A percentile compares a stretch with the other conserved stretches of the same genome.
phyloP scores from a whole-genome alignment of 164 flowering plant genomes.

The Tetracentron sinense region DNA sequence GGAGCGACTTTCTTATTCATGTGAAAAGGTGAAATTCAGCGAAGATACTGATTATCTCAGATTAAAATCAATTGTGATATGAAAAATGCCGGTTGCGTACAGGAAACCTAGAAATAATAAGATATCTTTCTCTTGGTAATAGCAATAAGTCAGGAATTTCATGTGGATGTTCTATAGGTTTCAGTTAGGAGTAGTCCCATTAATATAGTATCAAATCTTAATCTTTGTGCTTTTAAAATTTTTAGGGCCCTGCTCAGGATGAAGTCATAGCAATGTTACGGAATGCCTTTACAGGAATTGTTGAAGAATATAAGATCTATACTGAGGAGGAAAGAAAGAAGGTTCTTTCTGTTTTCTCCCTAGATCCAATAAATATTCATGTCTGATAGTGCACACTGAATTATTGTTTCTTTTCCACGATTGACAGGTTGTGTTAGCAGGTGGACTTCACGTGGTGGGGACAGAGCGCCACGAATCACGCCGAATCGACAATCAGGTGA shows the following conservation, averaged over 20 bases:
- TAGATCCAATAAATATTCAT: background rate
- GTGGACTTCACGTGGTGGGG: constrained; percentile 98
- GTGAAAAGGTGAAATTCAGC: constrained; percentile 72
- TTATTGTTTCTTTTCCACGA: constrained; percentile 8
- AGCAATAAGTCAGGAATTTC: background rate
- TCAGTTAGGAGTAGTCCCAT: background rate
- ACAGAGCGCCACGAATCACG: constrained; percentile 99
- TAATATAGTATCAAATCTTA: no score
- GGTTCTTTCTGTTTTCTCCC: constrained; percentile 34
- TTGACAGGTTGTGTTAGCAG: constrained; percentile 80
- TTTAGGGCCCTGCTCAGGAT: constrained; percentile 84
- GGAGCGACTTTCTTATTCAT: constrained; percentile 87
- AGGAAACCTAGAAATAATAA: background rate
- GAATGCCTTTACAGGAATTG: constrained; percentile 58
- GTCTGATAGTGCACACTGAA: background rate
- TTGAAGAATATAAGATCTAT: constrained; percentile 67
- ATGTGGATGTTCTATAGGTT: background rate
- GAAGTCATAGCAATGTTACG: constrained; percentile 81
- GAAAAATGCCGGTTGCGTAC: no score
- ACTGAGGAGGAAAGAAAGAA: constrained; percentile 83
- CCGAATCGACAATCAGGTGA: constrained; percentile 95
- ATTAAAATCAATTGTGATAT: background rate
- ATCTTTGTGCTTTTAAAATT: constrained; percentile 6
- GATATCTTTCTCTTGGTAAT: background rate
- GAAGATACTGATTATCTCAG: background rate